Evolutionary conservation across 2,329 filamentous ascomycete genomes (phyloP), one percentile per base, ranked within the genome.

Genomic region (Colletotrichum karsti): DNA sequence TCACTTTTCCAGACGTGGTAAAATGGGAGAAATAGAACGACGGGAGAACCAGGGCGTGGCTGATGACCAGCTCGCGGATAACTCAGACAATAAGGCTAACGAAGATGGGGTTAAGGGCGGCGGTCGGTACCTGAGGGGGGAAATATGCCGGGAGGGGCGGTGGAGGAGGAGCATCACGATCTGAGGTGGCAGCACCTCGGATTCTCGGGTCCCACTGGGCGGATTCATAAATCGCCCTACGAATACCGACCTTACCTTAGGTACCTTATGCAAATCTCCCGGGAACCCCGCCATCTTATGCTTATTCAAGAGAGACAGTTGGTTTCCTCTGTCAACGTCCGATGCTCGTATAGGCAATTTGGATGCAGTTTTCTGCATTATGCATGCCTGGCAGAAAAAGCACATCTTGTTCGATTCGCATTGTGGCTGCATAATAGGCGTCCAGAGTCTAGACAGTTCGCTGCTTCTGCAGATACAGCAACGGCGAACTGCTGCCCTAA

Each of bases 361-460:
- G 42, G 44, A 51, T 60, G 57, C 57, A 60, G 30, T 44, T 44
- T 44, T 41, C 33, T 39, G 24, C 44, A 20, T 35, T 35, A 18
- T 44, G 24, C 24, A 9, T 30, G 46, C 42, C 20, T 41, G 13
- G 26, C 46, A 20, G 46, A 22, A 37, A 51, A 33, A n/a, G 15
- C 57, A 60, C 33, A 51, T 42, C 57, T 51, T 15, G 35, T 60
- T 42, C 44, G 57, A 30, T 60, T 51, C 41, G 57, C 57, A 41
- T n/a, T 60, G 44, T 60, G 57, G 57, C 57, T 60, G 57, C 57
- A 60, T 60, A 60, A 60, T 28, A 50, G 33, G 24, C 46, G 33
- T 26, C 42, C 20, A 35, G 41, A 37, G 44, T 39, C 22, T n/a
- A 51, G 56, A 28, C 57, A 28, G 13, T 22, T 41, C 22, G 18